Evolutionary conservation across 2,329 filamentous ascomycete genomes (phyloP), one percentile per base, ranked within the genome.

Genomic region (Alternaria conjuncta): DNA sequence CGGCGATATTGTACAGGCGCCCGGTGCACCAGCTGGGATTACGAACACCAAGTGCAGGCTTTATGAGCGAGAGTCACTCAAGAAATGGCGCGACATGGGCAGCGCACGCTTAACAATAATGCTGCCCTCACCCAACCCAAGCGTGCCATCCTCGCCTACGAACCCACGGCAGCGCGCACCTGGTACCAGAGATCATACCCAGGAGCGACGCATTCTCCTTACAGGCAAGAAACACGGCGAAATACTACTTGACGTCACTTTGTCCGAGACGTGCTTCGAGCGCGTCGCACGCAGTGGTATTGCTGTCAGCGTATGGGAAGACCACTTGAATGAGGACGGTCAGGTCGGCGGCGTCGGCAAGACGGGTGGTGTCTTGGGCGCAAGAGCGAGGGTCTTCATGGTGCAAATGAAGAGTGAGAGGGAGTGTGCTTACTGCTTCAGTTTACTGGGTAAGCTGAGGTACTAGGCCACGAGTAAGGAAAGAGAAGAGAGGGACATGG

Each of bases 41-140:
- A 90, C 90, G 58, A 94, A 96, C 73, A 89, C 95, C 55, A 94
- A 94, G 71, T 92, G 97, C 71, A 87, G 94, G 36, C 87, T 98
- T 12, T 97, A 98, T 78, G 85, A 92, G 53, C 89, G 95, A 54
- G 90, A 94, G 63, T 84, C 84, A 10, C 84, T 87, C 2, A 84
- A 88, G 12, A 95, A 95, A 77, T 99, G 96, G 96, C 90, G 93
- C 65, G 94, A 98, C 77, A 89, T 94, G 83, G 95, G 96, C 68
- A 90, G 92, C 71, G 96, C 94, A 64, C 86, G 89, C 41, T 83
- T 99, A 63, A 93, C 92, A 15, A 93, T 99, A 73, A 89, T 94
- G 77, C 88, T 89, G 18, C 92, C 93, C n/a, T 78, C 71, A 64
- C 79, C 80, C n/a, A 72, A 69, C 55, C 92, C 93, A n/a, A 79